These are phyloP conservation scores for Stephanocyclus meneghinianus DNA, from an alignment of 352 stramenopile species.

Conservation along the genomic window DNA sequence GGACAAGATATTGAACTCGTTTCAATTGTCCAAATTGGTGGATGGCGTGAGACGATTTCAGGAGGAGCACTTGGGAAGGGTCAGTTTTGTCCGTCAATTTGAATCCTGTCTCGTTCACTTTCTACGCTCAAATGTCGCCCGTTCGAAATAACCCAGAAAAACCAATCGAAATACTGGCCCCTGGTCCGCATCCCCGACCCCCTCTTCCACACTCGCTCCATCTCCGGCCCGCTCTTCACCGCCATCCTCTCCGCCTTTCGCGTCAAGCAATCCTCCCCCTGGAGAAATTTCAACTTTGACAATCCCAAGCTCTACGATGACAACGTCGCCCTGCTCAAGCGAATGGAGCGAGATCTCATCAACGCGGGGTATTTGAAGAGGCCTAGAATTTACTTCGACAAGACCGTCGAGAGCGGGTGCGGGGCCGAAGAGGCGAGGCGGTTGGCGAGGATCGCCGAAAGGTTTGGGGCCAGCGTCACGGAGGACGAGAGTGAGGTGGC, in stretches of 20 bases:
- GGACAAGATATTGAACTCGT: constrained; percentile 51
- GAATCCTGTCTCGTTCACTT: no score
- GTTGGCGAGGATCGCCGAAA: constrained; percentile 24
- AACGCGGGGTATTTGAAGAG: constrained; percentile 36
- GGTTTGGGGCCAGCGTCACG: constrained; percentile 34
- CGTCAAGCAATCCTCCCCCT: constrained; percentile 34
- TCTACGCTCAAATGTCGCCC: background rate
- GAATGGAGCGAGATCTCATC: constrained; percentile 39
- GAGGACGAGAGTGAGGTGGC: constrained; percentile 11
- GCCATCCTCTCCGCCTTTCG: constrained; percentile 43
- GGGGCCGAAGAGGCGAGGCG: constrained; percentile 2
- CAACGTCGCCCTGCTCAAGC: constrained; percentile 43
- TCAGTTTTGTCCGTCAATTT: constrained; percentile 20
- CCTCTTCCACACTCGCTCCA: constrained; percentile 42
- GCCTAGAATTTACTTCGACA: constrained; percentile 45
- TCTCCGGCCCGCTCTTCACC: constrained; percentile 36
- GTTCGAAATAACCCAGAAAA: constrained; percentile 16
- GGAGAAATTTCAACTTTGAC: constrained; percentile 56
- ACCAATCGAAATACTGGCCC: constrained; percentile 47
- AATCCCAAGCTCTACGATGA: constrained; percentile 53
- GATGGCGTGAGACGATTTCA: constrained; percentile 44
- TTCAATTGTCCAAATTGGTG: constrained; percentile 43
- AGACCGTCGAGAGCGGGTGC: constrained; percentile 11
- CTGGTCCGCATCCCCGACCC: constrained; percentile 27
- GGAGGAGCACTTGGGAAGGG: constrained; percentile 42